phyloP scores from a whole-genome alignment of 306 rosid genomes.

The Luffa aegyptiaca region DNA sequence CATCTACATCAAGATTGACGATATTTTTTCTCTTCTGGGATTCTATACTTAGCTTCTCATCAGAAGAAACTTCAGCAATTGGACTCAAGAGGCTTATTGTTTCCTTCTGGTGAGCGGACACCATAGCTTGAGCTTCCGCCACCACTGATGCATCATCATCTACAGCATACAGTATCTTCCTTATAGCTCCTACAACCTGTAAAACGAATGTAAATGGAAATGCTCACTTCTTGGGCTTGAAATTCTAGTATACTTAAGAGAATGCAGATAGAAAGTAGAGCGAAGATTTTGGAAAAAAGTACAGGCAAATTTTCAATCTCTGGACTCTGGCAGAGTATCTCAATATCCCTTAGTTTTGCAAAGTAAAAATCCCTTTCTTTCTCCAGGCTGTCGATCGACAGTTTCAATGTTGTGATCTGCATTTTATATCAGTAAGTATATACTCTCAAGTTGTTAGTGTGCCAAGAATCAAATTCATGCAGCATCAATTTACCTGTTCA shows the following conservation, averaged over 20 bases:
- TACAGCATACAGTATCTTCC: slow-evolving; percentile 80
- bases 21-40: slow-evolving; percentile 65
- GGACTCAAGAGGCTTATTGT: slow-evolving; percentile 45
- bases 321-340: slow-evolving; percentile 80
- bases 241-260: background rate
- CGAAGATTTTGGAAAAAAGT: background rate
- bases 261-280: background rate
- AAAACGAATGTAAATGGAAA: background rate
- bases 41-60: slow-evolving; percentile 58
- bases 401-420: slow-evolving; percentile 83
- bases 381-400: slow-evolving; percentile 92
- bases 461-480: background rate
- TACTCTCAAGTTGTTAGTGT: background rate
- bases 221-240: background rate
- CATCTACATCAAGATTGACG: slow-evolving; percentile 58
- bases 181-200: slow-evolving; percentile 75
- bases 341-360: slow-evolving; percentile 78
- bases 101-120: slow-evolving; percentile 33
- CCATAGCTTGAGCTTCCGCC: slow-evolving; percentile 84
- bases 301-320: slow-evolving; percentile 64
- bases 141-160: slow-evolving; percentile 68
- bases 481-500: slow-evolving; percentile 44
- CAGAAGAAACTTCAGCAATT: slow-evolving; percentile 64
- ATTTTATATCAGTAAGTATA: slow-evolving; percentile 2
- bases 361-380: slow-evolving; percentile 94